Evolutionary conservation across 1,284 basidiomycete species (phyloP), one percentile per base, ranked within the genome.

Genomic region (Trametes polyzona): DNA sequence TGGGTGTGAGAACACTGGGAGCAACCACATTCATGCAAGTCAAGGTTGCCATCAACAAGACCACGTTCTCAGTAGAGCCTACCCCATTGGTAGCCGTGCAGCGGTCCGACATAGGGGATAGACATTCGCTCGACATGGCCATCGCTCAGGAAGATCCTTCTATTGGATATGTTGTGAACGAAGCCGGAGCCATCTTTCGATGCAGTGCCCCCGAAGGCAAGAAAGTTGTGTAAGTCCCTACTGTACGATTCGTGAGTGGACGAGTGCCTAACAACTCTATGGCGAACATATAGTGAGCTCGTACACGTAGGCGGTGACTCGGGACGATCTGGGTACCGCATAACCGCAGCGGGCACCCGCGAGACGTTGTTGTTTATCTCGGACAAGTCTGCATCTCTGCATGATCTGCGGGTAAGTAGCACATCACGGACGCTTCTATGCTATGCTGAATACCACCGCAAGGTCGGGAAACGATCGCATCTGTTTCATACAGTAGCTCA

Each of bases 331-430:
- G 27, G 57, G 1, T 59, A 56, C 32, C 59, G 55, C 11, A 48
- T 64, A 21, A 47, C 55, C 7, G 33, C 47, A 1, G 43, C 50
- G 14, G 35, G 44, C 6, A 14, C 26, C 35, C 33, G 55, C 57
- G 55, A 59, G 36, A 41, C 63, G 69, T 24, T 69, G 62, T 40
- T 76, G 60, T 52, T 68, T 69, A 57, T 73, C 4, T 76, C 75
- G 8, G 66, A 62, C 21, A 71, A 66, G 33, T 52, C 41, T 6
- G 65, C 81, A 11, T 65, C 69, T 37, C 69, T 75, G 21, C 51
- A 81, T 17, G 85, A 87, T 66, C 70, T 81, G 23, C 71, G 84
- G 57, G 85, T 86, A 36, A 52, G 63, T 51, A n/a, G 2, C 5
- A 1, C 5, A 7, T 55, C 44, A 23, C 52, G 56, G 3, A n/a